Evolutionary conservation across 202 grass and related monocot genomes (phyloP).

Genomic region (Brachypodium distachyon): DNA sequence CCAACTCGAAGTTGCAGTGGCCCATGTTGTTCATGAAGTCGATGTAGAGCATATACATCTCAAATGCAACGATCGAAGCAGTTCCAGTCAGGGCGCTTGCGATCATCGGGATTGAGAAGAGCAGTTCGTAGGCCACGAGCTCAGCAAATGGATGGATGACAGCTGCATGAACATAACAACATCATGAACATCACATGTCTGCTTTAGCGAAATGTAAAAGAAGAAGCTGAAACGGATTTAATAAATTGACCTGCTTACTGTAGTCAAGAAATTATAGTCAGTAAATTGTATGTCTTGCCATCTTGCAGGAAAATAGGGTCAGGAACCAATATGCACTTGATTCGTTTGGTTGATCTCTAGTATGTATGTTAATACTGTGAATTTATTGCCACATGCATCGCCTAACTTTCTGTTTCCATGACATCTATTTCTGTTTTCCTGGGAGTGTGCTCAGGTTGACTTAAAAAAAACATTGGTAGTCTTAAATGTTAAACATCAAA

Average conservation of each 20-base stretch:
- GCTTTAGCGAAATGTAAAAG: background rate
- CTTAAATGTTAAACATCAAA: background rate
- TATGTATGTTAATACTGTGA: background rate
- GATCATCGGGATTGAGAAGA: constrained; percentile 68
- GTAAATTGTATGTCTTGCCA: background rate
- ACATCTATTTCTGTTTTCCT: background rate
- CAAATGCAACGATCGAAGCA: constrained; percentile 35
- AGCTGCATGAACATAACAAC: constrained; percentile 26
- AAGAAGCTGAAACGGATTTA: background rate
- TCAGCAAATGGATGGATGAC: constrained; percentile 93
- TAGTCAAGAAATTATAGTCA: background rate
- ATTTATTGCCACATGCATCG: too few species aligned
- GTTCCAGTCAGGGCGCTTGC: constrained; percentile 19
- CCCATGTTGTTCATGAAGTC: constrained; percentile 99
- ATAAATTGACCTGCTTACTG: background rate
- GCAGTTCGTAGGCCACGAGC: constrained; percentile 48
- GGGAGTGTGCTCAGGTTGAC: background rate
- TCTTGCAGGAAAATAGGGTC: background rate
- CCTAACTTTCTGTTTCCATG: background rate
- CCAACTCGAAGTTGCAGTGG: constrained; percentile 91
- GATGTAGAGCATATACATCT: constrained; percentile 48
- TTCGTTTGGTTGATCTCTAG: background rate
- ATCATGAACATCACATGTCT: background rate
- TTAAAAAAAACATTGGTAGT: background rate
- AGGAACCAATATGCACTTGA: background rate